These are phyloP conservation scores for Fusarium pseudocircinatum DNA, from an alignment of 2,329 filamentous ascomycete species.

Conservation along the genomic window DNA sequence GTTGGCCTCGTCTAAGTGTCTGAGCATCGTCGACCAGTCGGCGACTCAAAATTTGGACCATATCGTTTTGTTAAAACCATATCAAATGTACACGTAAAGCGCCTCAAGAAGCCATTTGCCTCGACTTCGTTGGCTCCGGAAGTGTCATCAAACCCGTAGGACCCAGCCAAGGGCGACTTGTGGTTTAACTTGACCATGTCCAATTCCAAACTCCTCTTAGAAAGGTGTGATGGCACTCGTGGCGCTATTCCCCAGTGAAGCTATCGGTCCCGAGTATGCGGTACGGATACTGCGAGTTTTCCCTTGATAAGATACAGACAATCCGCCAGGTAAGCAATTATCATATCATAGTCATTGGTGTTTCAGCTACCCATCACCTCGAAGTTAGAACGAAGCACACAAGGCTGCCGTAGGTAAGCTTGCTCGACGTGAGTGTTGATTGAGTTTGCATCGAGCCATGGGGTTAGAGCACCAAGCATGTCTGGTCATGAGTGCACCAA, in stretches of 20 bases:
- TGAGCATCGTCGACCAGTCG: background rate
- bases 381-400: background rate
- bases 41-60: background rate
- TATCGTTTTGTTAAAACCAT: background rate
- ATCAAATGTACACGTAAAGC: background rate
- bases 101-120: background rate
- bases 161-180: background rate
- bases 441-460: background rate
- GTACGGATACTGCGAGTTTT: background rate
- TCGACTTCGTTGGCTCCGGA: background rate
- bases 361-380: background rate
- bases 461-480: background rate
- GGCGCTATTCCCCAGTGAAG: slow-evolving; percentile 1
- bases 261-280: background rate
- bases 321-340: background rate
- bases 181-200: background rate
- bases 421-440: background rate
- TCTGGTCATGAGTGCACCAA: background rate
- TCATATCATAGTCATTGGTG: background rate
- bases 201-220: background rate
- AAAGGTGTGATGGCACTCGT: background rate
- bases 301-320: background rate
- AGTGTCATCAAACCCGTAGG: background rate
- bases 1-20: background rate
- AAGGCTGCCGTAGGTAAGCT: background rate